Conservation (phyloP, 345 rosid species). For the Gynandropsis gynandra region DNA sequence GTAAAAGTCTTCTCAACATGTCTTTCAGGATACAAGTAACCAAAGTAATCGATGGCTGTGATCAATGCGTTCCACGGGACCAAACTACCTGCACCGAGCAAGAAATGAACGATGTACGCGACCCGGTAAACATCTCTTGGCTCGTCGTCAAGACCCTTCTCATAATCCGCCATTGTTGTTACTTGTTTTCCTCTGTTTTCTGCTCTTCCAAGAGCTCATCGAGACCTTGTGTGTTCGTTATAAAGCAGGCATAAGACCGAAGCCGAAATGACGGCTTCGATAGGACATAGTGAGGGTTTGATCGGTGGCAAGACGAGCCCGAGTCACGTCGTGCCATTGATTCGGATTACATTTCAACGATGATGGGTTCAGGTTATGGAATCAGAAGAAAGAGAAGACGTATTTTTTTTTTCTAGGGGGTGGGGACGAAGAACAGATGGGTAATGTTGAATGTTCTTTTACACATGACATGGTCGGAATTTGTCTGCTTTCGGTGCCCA, state of each 20-base stretch:
- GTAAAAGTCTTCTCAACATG: conserved; percentile 84
- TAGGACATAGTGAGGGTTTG: conserved; percentile 18
- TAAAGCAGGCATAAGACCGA: conserved; percentile 18
- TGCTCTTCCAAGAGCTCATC: conserved; percentile 5
- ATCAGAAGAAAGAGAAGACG: too few species aligned
- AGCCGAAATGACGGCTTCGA: conserved; percentile 7
- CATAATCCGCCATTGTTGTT: conserved; percentile 21
- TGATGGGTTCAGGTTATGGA: too few species aligned
- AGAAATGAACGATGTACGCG: conserved; percentile 75
- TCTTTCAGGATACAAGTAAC: conserved; percentile 52
- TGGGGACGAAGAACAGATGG: too few species aligned
- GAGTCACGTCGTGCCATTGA: conserved; percentile 24
- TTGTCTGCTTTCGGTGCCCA: too few species aligned
- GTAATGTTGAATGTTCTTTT: too few species aligned
- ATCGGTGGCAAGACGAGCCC: conserved; percentile 20
- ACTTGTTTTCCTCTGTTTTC: neutral
- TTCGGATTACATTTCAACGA: conserved; percentile 21
- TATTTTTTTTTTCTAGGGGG: too few species aligned
- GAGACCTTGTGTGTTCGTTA: conserved; percentile 16
- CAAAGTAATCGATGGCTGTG: conserved; percentile 82
- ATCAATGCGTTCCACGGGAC: conserved; percentile 96
- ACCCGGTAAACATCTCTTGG: conserved; percentile 56
- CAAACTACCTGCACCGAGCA: conserved; percentile 88
- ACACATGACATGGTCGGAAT: too few species aligned
- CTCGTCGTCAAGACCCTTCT: conserved; percentile 22